phyloP scores from a whole-genome alignment of 2,329 filamentous ascomycete genomes.

The Diaporthe vexans region DNA sequence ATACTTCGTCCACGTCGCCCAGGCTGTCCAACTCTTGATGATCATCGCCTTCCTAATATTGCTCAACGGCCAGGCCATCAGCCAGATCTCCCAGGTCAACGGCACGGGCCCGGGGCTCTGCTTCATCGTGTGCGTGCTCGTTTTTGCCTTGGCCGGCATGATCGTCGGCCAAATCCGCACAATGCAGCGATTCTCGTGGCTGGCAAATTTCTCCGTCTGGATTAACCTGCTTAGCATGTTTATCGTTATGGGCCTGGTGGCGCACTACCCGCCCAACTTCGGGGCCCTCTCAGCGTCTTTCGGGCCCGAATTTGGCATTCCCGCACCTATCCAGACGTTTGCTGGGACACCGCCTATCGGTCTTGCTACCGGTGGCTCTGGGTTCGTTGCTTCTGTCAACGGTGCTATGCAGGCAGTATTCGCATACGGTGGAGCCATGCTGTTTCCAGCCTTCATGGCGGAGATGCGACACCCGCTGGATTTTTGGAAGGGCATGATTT shows the following conservation, averaged over 20 bases:
- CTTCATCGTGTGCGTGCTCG: slow-evolving; percentile 65
- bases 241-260: slow-evolving; percentile 67
- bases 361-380: slow-evolving; percentile 35
- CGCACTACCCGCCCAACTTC: slow-evolving; percentile 65
- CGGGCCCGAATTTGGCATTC: slow-evolving; percentile 36
- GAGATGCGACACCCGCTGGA: slow-evolving; percentile 61
- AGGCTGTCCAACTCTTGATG: slow-evolving; percentile 63
- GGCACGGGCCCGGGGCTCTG: slow-evolving; percentile 59
- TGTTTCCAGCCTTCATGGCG: slow-evolving; percentile 71
- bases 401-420: slow-evolving; percentile 66
- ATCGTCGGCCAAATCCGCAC: slow-evolving; percentile 69
- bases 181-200: slow-evolving; percentile 66
- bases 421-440: slow-evolving; percentile 70
- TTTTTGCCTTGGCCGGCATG: slow-evolving; percentile 65
- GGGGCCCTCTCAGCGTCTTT: slow-evolving; percentile 43
- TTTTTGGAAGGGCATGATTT: slow-evolving; percentile 59
- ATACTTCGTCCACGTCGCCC: slow-evolving; percentile 62
- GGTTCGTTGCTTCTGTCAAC: slow-evolving; percentile 57
- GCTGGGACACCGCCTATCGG: slow-evolving; percentile 34
- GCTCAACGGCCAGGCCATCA: slow-evolving; percentile 66
- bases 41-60: slow-evolving; percentile 66
- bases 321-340: slow-evolving; percentile 35
- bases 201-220: slow-evolving; percentile 70
- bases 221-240: slow-evolving; percentile 68
- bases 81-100: slow-evolving; percentile 52